A percentile compares a stretch with the other conserved stretches of the same genome.
Evolutionary conservation across 306 rosid species (phyloP).

Genomic region (Sphenostylis stenocarpa): DNA sequence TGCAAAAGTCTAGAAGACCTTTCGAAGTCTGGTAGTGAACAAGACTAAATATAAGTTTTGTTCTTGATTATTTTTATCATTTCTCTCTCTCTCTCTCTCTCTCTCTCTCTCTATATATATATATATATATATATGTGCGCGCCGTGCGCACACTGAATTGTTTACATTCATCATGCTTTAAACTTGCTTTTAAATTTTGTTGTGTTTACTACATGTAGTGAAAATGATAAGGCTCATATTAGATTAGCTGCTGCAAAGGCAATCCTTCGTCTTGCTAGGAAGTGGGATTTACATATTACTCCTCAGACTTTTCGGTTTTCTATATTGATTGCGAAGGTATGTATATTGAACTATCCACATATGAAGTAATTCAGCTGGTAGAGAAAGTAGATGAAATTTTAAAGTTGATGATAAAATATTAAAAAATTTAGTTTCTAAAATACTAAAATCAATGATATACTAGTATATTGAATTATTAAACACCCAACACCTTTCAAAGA

Average conservation of each 20-base stretch:
- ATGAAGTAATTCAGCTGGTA: constrained; percentile 13
- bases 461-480: too few species aligned
- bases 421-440: too few species aligned
- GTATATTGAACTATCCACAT: constrained; percentile 23
- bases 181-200: constrained; percentile 18
- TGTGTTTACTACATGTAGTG: constrained; percentile 46
- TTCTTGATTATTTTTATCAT: not conserved
- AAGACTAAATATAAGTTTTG: not conserved
- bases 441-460: not conserved
- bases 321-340: constrained; percentile 69
- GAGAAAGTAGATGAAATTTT: not conserved
- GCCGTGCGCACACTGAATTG: not conserved
- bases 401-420: not conserved
- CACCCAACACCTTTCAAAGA: too few species aligned
- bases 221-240: constrained; percentile 53
- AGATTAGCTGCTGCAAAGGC: constrained; percentile 88
- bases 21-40: not conserved
- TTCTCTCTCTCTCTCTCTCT: not conserved
- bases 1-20: not conserved
- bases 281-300: constrained; percentile 84
- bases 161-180: not conserved
- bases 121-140: too few species aligned
- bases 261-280: constrained; percentile 72
- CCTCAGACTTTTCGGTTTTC: constrained; percentile 62
- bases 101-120: too few species aligned